Evolutionary conservation across 164 flowering plant genomes (phyloP).

Genomic region (Chloranthus sessilifolius): DNA sequence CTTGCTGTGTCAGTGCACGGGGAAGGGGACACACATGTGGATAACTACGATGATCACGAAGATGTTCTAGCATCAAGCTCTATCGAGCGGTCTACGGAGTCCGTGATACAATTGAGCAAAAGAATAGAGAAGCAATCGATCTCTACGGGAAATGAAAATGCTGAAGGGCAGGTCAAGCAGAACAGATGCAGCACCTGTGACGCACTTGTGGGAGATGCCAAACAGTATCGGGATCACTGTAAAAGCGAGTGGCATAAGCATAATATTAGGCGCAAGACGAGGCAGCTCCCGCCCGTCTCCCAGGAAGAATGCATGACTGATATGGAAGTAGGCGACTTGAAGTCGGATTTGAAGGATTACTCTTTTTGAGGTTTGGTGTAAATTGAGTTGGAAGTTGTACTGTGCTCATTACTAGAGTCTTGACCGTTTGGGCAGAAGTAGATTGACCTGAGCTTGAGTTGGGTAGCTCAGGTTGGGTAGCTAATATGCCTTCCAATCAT

Average conservation of each 20-base stretch:
- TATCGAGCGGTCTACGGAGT: constrained; percentile 27
- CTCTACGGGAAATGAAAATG: constrained; percentile 23
- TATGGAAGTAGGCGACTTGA: constrained; percentile 52
- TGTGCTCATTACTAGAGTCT: too few species aligned
- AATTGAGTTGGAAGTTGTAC: too few species aligned
- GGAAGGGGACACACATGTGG: constrained; percentile 66
- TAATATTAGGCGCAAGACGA: constrained; percentile 76
- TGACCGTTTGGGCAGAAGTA: too few species aligned
- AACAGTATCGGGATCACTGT: constrained; percentile 77
- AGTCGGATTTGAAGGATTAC: constrained; percentile 73
- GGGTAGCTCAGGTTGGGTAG: too few species aligned
- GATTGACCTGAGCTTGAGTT: too few species aligned
- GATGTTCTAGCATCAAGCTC: constrained; percentile 23
- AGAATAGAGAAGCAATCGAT: constrained; percentile 53
- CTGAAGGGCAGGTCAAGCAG: constrained; percentile 50
- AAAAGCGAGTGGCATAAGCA: constrained; percentile 99
- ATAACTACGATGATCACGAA: constrained; percentile 61
- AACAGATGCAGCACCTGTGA: constrained; percentile 82
- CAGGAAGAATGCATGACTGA: constrained; percentile 78
- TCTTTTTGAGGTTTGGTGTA: constrained; percentile 79
- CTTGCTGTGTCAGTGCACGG: constrained; percentile 78
- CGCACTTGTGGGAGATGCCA: constrained; percentile 69
- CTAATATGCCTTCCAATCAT: too few species aligned
- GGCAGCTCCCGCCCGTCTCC: constrained; percentile 80
- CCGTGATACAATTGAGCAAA: constrained; percentile 40